Evolutionary conservation across 306 rosid species (phyloP).

Genomic region (Vigna hirtella): DNA sequence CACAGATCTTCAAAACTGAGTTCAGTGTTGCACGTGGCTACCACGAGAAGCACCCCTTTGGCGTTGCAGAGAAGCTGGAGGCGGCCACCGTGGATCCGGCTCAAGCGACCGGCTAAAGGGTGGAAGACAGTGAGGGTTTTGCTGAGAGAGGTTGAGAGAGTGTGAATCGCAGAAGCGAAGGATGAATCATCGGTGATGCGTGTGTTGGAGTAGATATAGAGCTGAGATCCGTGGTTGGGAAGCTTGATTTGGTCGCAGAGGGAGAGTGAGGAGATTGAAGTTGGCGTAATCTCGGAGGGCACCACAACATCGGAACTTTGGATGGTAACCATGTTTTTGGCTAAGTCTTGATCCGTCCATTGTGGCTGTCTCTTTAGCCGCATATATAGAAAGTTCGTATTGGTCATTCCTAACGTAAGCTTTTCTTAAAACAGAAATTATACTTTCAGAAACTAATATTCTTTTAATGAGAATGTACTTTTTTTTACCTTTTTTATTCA

Average conservation of each 20-base stretch:
- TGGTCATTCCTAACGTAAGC: too few species aligned
- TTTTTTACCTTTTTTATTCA: too few species aligned
- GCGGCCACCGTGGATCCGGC: slow-evolving; percentile 6
- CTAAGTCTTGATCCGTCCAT: too few species aligned
- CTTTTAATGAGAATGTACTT: too few species aligned
- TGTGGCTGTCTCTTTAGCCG: too few species aligned
- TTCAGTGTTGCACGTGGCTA: slow-evolving; percentile 5
- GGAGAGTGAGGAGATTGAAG: slow-evolving; percentile 29
- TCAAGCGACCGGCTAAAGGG: slow-evolving; percentile 44
- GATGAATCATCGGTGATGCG: neutral
- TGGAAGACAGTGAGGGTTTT: slow-evolving; percentile 35
- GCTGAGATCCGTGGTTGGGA: slow-evolving; percentile 28
- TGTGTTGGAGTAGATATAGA: slow-evolving; percentile 31
- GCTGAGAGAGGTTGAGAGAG: slow-evolving; percentile 41
- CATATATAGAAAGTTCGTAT: too few species aligned
- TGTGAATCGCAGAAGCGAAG: neutral
- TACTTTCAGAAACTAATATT: too few species aligned
- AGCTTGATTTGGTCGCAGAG: slow-evolving; percentile 52
- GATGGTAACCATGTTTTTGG: slow-evolving; percentile 17
- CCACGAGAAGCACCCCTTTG: slow-evolving; percentile 35
- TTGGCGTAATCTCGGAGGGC: slow-evolving; percentile 44
- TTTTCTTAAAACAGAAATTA: too few species aligned
- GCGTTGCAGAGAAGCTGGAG: slow-evolving; percentile 41
- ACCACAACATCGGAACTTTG: neutral
- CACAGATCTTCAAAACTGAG: neutral